Evolutionary conservation across 495 filamentous ascomycete genomes (phyloP), one percentile per base, ranked within the genome.

Genomic region (Pyronema omphalodes): DNA sequence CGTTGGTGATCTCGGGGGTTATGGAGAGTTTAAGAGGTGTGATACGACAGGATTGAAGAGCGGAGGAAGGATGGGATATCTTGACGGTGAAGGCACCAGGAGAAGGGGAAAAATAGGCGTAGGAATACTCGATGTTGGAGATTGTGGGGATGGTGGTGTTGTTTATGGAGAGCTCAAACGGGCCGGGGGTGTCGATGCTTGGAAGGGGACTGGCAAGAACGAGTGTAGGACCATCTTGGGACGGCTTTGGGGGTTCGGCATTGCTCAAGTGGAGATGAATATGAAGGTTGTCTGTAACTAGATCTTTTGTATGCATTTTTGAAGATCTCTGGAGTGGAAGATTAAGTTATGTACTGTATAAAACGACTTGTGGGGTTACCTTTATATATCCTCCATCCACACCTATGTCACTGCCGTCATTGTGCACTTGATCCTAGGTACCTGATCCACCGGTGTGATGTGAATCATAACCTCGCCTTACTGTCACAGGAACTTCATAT

Each of bases 111-210:
- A 50, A 50, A 11, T 35, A 36, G 47, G 19, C 11, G 29, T 15
- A 50, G 47, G 34, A 23, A 11, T 50, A 50, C 3, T 50, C 47
- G 8, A 12, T 50, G 47, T 50, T 50, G 18, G 47, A 50, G 17
- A 15, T 15, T 12, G 47, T 36, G 47, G 47, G 23, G 11, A 50
- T 53, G 29, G 11, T 12, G 17, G 8, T 45, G 19, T 17, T 33
- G 40, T 44, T 39, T 7, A 43, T 23, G 44, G 14, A 36, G 11
- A 39, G 14, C 39, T 15, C 37, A 34, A 47, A 37, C 7, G 35
- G 55, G 33, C 14, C 34, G 34, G 37, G 45, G 37, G 7, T 29
- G 39, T 48, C 43, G 29, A 29, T 43, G 15, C 34, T 7, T 14
- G 3, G 8, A 17, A 18, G 15, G 15, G 12, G n/a, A 7, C 19